Evolutionary conservation across 1,284 basidiomycete species (phyloP), one percentile per base, ranked within the genome.

Genomic region (Trametes pubescens): DNA sequence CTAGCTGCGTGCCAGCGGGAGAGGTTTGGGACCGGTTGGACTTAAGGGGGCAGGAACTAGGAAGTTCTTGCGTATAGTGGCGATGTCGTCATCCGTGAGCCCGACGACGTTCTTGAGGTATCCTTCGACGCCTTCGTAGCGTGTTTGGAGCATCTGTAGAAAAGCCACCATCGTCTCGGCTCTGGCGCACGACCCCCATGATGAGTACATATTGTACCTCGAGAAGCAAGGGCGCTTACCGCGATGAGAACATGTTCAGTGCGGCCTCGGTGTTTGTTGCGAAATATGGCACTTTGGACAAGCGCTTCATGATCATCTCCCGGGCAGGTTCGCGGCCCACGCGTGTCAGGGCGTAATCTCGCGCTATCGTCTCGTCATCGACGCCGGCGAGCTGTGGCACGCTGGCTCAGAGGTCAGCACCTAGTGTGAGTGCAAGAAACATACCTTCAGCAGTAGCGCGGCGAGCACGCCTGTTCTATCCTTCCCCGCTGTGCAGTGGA

Each of bases 401-500:
- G 3, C 37, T 5, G 14, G 11, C 11, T 11, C 10, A 38, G 37
- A 11, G 14, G 11, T 38, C 10, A 38, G 11, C 3, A 6, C 11
- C 10, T 2, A 4, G 14, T 10, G 11, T 38, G 14, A 13, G 10
- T 38, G 3, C 2, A 11, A 32, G 48, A 29, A 9, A 35, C 77
- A 40, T 71, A 91, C 91, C 75, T 87, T 87, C 29, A 93, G 78
- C 13, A 93, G 70, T 44, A 93, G 81, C 2, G 90, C 91, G 22
- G 91, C 89, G 47, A 89, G 75, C n/a, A 93, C 79, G 10, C 91
- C 92, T 2, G 91, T 93, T 67, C 91, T 79, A 75, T 93, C 92
- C 75, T 93, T 93, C 10, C 92, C 92, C 56, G 84, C 85, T 61
- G 91, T 93, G 69, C 91, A 93, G 70, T 93, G 91, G 67, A 93